Base-by-base conservation (phyloP, 192 early-diverging fungal species). In the Lobosporangium transversale region DNA sequence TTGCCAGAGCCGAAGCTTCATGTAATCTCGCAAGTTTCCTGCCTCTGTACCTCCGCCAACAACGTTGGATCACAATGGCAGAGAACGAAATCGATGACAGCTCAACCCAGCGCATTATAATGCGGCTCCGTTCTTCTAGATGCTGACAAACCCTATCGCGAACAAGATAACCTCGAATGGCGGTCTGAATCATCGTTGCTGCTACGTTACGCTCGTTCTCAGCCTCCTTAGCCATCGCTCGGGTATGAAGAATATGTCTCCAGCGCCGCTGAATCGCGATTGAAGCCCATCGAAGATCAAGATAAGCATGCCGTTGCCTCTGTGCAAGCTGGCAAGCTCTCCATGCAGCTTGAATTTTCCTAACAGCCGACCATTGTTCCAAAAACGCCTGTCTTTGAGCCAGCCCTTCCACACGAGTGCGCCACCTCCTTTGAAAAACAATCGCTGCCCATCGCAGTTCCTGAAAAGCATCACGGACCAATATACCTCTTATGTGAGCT, bases 61-160 rank as follows among this genome's bases (percentile, higher is more conserved):
- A 44, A 0, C 76, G 53, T 26, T 79, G 76, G 33, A 79, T 79
- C 3, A 23, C 24, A 35, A 79, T 79, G 0, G 67, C 67, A n/a
- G 62, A 44, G 3, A 79, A 17, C 0, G 68, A 67, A 24, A 51
- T 11, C 9, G 63, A 48, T 17, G 78, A 50, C 49, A 67, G 2
- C 23, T 70, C 63, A 2, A 57, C 30, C 78, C 78, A 79, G 2
- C 50, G 62, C 17, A 21, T 31, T 45, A 67, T 35, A 17, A 76
- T 20, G 0, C 64, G 51, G n/a, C 60, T 53, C 14, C 66, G 68
- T 14, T 70, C 68, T 42, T 79, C 68, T 0, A 71, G 37, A 26
- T 71, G 45, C 20, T 49, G 32, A 11, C 57, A 47, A 4, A 79
- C 42, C 2, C 47, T 45, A 20, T 62, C 64, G 11, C 78, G 62